phyloP scores from a whole-genome alignment of 2,329 filamentous ascomycete genomes.

The Rachicladosporium sp. region DNA sequence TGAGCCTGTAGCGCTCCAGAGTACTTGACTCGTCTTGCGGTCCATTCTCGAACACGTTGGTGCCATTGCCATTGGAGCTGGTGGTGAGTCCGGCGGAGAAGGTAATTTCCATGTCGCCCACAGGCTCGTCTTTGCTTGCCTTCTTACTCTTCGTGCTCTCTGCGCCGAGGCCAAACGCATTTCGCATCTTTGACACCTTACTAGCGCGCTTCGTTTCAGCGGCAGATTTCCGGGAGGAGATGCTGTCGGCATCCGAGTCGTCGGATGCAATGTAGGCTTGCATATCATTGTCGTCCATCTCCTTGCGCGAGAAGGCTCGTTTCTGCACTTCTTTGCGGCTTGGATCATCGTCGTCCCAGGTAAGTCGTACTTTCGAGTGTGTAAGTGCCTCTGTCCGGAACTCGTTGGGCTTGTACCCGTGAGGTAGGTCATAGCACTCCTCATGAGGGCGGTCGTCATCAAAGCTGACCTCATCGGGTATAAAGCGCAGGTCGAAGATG shows the following conservation, averaged over 20 bases:
- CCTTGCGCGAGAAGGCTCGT: constrained; percentile 68
- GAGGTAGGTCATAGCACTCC: constrained; percentile 60
- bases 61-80: constrained; percentile 19
- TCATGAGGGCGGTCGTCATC: constrained; percentile 74
- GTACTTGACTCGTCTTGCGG: constrained; percentile 67
- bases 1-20: constrained; percentile 79
- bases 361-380: constrained; percentile 93
- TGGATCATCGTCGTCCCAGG: constrained; percentile 89
- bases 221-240: constrained; percentile 16
- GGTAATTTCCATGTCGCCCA: constrained; percentile 89
- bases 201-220: constrained; percentile 1
- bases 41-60: constrained; percentile 53
- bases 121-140: constrained; percentile 46
- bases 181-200: constrained; percentile 42
- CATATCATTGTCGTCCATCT: constrained; percentile 86
- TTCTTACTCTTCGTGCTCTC: constrained; percentile 32
- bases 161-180: constrained; percentile 61
- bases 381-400: constrained; percentile 92
- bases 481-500: constrained; percentile 89
- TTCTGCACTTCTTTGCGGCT: constrained; percentile 78
- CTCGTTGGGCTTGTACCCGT: constrained; percentile 79
- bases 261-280: constrained; percentile 86
- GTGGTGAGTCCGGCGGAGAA: constrained; percentile 36
- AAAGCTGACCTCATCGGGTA: constrained; percentile 82
- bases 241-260: constrained; percentile 38